phyloP scores from a whole-genome alignment of 352 stramenopile species.

The Globisporangium abappressorium region DNA sequence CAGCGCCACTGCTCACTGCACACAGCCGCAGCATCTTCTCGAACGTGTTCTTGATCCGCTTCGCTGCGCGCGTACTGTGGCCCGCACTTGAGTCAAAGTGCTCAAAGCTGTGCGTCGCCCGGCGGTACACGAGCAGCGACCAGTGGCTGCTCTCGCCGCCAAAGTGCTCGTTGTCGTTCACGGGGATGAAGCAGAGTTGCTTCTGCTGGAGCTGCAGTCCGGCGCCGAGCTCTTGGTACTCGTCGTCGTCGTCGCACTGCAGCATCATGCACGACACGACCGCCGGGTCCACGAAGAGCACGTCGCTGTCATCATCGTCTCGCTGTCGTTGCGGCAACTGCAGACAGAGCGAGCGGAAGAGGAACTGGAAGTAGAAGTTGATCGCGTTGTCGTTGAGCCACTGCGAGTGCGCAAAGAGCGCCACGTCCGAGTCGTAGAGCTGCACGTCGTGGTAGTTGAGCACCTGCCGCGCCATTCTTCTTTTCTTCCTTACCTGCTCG shows the following conservation, averaged over 20 bases:
- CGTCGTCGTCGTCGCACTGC: constrained; percentile 81
- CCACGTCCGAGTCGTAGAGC: constrained; percentile 78
- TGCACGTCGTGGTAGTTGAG: constrained; percentile 81
- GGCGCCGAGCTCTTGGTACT: constrained; percentile 55
- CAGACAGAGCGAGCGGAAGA: constrained; percentile 43
- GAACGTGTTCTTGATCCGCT: constrained; percentile 39
- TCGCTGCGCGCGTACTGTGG: constrained; percentile 50
- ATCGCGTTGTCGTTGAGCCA: constrained; percentile 86
- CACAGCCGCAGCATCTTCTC: constrained; percentile 32
- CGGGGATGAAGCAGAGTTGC: constrained; percentile 54
- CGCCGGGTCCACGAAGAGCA: constrained; percentile 73
- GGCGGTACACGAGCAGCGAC: constrained; percentile 62
- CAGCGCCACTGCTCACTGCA: background rate
- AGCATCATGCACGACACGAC: constrained; percentile 80
- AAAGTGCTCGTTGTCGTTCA: constrained; percentile 67
- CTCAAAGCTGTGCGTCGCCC: constrained; percentile 27
- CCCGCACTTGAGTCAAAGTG: constrained; percentile 78
- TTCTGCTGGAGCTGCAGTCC: constrained; percentile 40
- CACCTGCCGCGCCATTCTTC: constrained; percentile 43
- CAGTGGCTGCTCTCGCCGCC: constrained; percentile 64
- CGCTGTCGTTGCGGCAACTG: background rate
- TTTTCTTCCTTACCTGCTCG: background rate
- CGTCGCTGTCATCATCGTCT: constrained; percentile 11
- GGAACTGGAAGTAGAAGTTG: constrained; percentile 81
- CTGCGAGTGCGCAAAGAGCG: constrained; percentile 48